Percentiles rank a stretch among this genome's conserved stretches.
Conservation (phyloP, 768 basidiomycete genomes). For the Boletus patriciae region DNA sequence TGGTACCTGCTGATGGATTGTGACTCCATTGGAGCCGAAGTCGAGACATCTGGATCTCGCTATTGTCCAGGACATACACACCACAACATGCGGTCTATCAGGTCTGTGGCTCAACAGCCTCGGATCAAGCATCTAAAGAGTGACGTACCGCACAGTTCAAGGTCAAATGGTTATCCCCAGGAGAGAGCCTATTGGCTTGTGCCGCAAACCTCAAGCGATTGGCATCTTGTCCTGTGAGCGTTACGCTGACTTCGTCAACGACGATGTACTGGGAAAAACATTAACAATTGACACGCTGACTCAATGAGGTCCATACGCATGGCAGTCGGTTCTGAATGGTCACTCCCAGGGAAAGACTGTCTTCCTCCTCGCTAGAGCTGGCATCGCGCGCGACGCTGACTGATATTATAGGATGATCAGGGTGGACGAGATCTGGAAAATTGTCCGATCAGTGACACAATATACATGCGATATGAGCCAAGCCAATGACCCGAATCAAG, state of each 20-base stretch:
- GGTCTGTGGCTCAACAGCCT: background rate
- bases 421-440: slow-evolving; percentile 57
- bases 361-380: slow-evolving; percentile 54
- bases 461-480: background rate
- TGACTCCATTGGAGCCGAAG: slow-evolving; percentile 68
- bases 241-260: slow-evolving; percentile 60
- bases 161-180: slow-evolving; percentile 58
- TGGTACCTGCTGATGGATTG: slow-evolving; percentile 29
- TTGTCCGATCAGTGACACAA: slow-evolving; percentile 12
- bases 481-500: slow-evolving; percentile 53
- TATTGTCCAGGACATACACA: slow-evolving; percentile 63
- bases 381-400: slow-evolving; percentile 51
- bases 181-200: slow-evolving; percentile 42
- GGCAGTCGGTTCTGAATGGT: slow-evolving; percentile 66
- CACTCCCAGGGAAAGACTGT: slow-evolving; percentile 63
- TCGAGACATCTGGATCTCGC: slow-evolving; percentile 62
- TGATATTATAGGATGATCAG: slow-evolving; percentile 68
- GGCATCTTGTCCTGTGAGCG: slow-evolving; percentile 60
- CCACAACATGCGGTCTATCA: slow-evolving; percentile 65
- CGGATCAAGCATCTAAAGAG: background rate
- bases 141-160: slow-evolving; percentile 72
- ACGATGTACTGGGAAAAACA: slow-evolving; percentile 49
- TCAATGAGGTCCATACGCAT: slow-evolving; percentile 55
- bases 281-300: slow-evolving; percentile 7
- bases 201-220: slow-evolving; percentile 59